Base-by-base conservation (phyloP, 495 filamentous ascomycete species). In the Hypoxylon fragiforme region DNA sequence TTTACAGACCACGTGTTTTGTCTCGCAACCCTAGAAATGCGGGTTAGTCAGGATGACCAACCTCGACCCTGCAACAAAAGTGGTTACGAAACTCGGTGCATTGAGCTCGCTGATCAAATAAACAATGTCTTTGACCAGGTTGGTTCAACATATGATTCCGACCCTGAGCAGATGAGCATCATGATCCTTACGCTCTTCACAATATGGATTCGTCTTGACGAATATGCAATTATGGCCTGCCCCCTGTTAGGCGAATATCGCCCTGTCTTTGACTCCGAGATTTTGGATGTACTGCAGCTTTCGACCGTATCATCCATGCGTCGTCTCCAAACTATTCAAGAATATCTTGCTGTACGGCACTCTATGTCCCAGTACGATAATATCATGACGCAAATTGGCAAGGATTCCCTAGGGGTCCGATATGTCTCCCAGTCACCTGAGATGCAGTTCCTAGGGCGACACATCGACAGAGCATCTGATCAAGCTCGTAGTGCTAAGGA, bases 241-340 rank as follows among this genome's bases (percentile, higher is more conserved):
- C 67, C 67, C 0, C 57, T 80, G 1, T 53, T 80, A 2, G 22
- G 35, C 1, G 55, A 71, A 0, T 71, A 73, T 42, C 62, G 64
- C 14, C 78, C 74, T 1, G 58, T 55, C 1, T 77, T 81, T 48
- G 42, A 46, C 0, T 71, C 76, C 0, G 64, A 76, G n/a, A 53
- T 79, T 1, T 61, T 86, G 18, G 72, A 84, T 57, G 67, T 73
- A 3, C 60, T 86, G 12, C 78, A 79, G 4, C 54, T 83, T 0
- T 56, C 74, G 4, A 46, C 44, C 0, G 53, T 66, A 2, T 39
- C 51, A n/a, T 72, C 77, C 15, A 75, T 86, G 75, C 26, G 52
- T 3, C 77, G 78, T 0, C 68, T 84, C 1, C 70, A 73, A 9
- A 16, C 44, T 0, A 70, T 85, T 12, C 80, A 85, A 35, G 37